Percentiles rank a stretch among this genome's conserved stretches.
Conservation (phyloP, 2,329 filamentous ascomycete species). For the Aschersonia sp. region DNA sequence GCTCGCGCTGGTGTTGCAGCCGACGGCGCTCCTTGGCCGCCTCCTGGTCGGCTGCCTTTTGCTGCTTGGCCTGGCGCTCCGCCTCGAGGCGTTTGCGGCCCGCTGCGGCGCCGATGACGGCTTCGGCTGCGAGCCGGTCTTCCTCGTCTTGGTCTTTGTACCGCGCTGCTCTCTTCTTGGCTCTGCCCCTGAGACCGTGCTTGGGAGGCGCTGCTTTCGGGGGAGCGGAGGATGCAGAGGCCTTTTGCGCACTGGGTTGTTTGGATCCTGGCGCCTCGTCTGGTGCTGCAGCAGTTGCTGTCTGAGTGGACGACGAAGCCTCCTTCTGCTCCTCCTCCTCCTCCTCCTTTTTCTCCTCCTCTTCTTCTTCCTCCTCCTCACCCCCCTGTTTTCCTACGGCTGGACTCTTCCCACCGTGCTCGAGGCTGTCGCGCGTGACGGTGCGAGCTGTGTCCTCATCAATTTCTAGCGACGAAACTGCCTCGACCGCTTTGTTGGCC, state of each 20-base stretch:
- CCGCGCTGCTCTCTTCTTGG: conserved; percentile 76
- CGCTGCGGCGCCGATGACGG: conserved; percentile 64
- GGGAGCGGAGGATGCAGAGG: conserved; percentile 1
- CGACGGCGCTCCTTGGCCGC: conserved; percentile 61
- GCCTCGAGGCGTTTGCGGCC: conserved; percentile 54
- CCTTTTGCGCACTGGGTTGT: neutral
- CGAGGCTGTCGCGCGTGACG: neutral
- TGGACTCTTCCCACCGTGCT: no score
- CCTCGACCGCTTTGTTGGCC: conserved; percentile 11
- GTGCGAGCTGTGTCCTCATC: conserved; percentile 2
- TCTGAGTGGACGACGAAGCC: conserved; percentile 1
- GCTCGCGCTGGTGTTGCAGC: conserved; percentile 65
- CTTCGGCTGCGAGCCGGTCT: conserved; percentile 70
- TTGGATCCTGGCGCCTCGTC: conserved; percentile 2
- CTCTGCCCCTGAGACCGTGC: conserved; percentile 67
- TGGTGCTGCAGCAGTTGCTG: no score
- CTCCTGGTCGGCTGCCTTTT: conserved; percentile 50
- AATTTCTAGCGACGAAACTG: conserved; percentile 11
- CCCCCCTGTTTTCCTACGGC: no score
- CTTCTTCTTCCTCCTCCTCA: conserved; percentile 4
- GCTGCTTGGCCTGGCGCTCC: conserved; percentile 53
- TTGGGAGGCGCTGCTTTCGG: conserved; percentile 20
- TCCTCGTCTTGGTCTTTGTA: conserved; percentile 94
- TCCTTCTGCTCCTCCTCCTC: conserved; percentile 6
- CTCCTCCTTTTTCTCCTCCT: conserved; percentile 1